Base-by-base conservation (phyloP, 192 early-diverging fungal genomes). In the Coemansia sp. region DNA sequence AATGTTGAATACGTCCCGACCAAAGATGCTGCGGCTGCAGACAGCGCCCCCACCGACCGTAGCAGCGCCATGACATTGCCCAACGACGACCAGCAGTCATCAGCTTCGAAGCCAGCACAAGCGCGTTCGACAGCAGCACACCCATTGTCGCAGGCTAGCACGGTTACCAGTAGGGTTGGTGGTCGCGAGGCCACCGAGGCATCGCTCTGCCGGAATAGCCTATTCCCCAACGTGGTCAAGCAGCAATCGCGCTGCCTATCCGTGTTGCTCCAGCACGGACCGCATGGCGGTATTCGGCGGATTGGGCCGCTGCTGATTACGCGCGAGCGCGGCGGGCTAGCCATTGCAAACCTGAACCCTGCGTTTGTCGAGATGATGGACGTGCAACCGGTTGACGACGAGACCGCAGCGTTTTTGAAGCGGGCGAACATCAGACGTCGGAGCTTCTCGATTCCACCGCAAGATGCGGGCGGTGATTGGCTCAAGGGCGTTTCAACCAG, bases 331-430 rank as follows among this genome's bases (percentile, higher is more conserved):
- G 77, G 77, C 10, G 77, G 77, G 4, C n/a, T 54, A 23, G 62
- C 71, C 9, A 73, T 80, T 35, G 56, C 45, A 31, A 53, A 64
- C 2, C 54, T 80, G 14, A 80, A 73, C 24, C 77, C 77, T 2
- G 65, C 77, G 1, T 73, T 80, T 54, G 62, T 80, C 29, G 77
- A 80, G 30, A 80, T 80, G 77, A 69, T 80, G 71, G 71, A 80
- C 18, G 71, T 80, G 38, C 65, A 80, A 55, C 77, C 77, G 12
- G 67, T 80, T 3, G 77, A 80, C 54, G 49, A 40, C 22, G 60
- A 48, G 2, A 69, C 77, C 2, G 48, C 60, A 18, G 33, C 51
- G 18, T 69, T 80, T 50, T 46, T 80, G 25, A 73, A 73, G 45
- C 60, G 43, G 16, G 64, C 71, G 11, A 80, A 72, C 52, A 80